Evolutionary conservation across 2,329 filamentous ascomycete species (phyloP).

Genomic region (Cytospora schulzeri): DNA sequence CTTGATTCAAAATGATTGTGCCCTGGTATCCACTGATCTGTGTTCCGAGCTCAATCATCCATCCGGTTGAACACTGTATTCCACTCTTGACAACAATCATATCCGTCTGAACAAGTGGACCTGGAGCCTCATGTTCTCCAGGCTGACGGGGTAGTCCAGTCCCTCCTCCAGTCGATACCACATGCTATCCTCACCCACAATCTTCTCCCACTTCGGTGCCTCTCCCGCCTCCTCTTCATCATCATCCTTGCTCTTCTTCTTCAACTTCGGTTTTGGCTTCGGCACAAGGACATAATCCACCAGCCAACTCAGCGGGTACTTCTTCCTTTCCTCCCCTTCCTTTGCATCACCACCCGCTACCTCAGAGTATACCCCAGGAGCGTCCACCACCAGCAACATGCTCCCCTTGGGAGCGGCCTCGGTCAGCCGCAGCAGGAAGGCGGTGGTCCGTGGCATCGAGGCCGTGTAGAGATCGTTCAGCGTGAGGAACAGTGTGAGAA

Average conservation of each 20-base stretch:
- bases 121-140: conserved; percentile 29
- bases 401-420: conserved; percentile 17
- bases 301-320: conserved; percentile 26
- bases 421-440: conserved; percentile 22
- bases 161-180: conserved; percentile 22
- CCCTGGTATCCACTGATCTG: neutral
- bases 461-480: conserved; percentile 28
- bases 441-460: conserved; percentile 23
- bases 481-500: conserved; percentile 27
- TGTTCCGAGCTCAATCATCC: neutral
- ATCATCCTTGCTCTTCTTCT: neutral
- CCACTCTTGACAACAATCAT: neutral
- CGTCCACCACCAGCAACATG: conserved; percentile 27
- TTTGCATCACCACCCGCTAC: conserved; percentile 1
- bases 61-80: neutral
- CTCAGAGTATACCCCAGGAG: conserved; percentile 15
- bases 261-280: conserved; percentile 9
- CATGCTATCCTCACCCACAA: conserved; percentile 18
- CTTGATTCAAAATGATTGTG: neutral
- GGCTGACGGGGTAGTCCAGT: conserved; percentile 23
- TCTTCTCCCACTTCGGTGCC: conserved; percentile 24
- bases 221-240: neutral
- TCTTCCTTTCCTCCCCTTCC: conserved; percentile 24
- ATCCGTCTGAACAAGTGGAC: conserved; percentile 26
- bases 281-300: conserved; percentile 26